Evolutionary conservation across 2,329 filamentous ascomycete species (phyloP).

Genomic region (Ceratocystiopsis minuta): DNA sequence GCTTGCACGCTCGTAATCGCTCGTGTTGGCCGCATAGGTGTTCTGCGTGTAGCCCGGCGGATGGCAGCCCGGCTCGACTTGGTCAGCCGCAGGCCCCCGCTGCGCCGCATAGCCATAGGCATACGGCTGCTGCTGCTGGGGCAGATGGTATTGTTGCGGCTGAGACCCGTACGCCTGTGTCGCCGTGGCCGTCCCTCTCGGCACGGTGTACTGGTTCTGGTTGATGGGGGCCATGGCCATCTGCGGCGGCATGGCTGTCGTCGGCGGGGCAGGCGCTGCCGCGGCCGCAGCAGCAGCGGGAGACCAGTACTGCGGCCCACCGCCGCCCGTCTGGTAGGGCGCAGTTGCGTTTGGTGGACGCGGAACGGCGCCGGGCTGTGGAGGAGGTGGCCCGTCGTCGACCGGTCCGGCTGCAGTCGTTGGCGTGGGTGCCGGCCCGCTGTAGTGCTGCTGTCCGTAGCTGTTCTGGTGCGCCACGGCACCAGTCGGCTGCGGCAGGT

Average conservation of each 20-base stretch:
- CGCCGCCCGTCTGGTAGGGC: too few relatives aligned
- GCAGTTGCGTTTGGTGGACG: slow-evolving; percentile 6
- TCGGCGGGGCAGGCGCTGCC: slow-evolving; percentile 12
- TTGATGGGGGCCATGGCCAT: slow-evolving; percentile 29
- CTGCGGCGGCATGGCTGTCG: slow-evolving; percentile 21
- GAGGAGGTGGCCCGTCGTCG: slow-evolving; percentile 27
- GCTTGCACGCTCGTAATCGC: slow-evolving; percentile 23
- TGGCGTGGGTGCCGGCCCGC: slow-evolving; percentile 10
- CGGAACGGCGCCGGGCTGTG: slow-evolving; percentile 34
- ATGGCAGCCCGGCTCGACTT: slow-evolving; percentile 13
- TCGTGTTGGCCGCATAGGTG: slow-evolving; percentile 31
- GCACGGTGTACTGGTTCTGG: not conserved
- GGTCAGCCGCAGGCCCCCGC: not conserved
- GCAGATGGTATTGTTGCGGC: not conserved
- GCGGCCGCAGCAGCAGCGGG: slow-evolving; percentile 11
- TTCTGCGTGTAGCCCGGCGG: slow-evolving; percentile 41
- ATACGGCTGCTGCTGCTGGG: not conserved
- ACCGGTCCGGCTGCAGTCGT: slow-evolving; percentile 16
- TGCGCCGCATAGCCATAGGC: slow-evolving; percentile 8
- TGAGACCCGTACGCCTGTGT: too few relatives aligned
- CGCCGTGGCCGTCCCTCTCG: not conserved
- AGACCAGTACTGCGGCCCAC: too few relatives aligned
- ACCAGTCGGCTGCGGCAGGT: slow-evolving; percentile 25
- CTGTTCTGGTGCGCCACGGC: slow-evolving; percentile 16
- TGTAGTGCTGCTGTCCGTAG: slow-evolving; percentile 9